phyloP scores from a whole-genome alignment of 305 asterid species.

The Andrographis paniculata region DNA sequence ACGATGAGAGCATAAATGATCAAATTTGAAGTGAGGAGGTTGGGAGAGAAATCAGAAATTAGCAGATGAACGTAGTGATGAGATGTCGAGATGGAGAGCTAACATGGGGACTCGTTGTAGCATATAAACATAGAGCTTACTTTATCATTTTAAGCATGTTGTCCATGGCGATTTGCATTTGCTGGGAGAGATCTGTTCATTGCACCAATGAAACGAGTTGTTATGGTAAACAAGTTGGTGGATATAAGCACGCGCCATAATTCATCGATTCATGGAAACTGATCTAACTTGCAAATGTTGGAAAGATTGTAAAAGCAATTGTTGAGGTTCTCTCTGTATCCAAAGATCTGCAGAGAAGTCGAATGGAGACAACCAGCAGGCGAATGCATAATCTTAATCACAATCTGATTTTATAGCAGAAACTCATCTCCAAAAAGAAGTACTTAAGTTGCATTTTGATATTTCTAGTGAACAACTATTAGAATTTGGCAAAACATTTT shows the following conservation, averaged over 20 bases:
- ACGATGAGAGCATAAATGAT: neutral
- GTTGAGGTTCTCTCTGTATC: neutral
- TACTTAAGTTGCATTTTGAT: neutral
- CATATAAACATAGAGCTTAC: slow-evolving; percentile 30
- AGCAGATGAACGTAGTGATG: too few species aligned
- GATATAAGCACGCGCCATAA: slow-evolving; percentile 7
- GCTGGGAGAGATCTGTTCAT: slow-evolving; percentile 68
- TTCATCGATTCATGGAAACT: slow-evolving; percentile 8
- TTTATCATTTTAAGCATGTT: slow-evolving; percentile 75
- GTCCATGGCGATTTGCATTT: slow-evolving; percentile 64
- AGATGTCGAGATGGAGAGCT: too few species aligned
- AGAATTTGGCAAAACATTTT: slow-evolving; percentile 2
- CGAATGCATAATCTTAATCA: neutral
- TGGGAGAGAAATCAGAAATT: too few species aligned
- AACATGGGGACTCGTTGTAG: neutral
- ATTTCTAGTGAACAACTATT: neutral
- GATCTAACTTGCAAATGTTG: slow-evolving; percentile 3
- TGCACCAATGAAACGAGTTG: slow-evolving; percentile 4
- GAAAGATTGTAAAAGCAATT: neutral
- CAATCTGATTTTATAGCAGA: neutral
- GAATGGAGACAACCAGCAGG: neutral
- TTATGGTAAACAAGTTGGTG: slow-evolving; percentile 8
- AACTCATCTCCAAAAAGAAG: neutral
- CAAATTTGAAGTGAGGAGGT: too few species aligned
- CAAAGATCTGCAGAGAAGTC: neutral